phyloP scores from a whole-genome alignment of 305 asterid species.

The Salvia sclarea region DNA sequence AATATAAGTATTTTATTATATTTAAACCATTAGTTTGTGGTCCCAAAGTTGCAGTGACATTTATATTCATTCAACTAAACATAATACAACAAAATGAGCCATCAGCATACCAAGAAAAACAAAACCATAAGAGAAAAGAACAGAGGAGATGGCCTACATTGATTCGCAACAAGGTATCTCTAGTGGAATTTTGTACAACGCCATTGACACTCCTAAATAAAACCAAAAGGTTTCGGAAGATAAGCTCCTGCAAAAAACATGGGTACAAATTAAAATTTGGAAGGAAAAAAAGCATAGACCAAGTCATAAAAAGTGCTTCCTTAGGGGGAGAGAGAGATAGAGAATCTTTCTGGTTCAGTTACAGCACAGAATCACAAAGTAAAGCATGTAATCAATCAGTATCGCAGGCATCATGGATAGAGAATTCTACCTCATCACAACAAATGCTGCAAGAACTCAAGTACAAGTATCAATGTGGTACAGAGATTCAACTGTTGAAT shows the following conservation, averaged over 20 bases:
- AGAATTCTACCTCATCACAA: slow-evolving; percentile 14
- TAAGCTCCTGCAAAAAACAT: slow-evolving; percentile 55
- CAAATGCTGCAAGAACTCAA: slow-evolving; percentile 8
- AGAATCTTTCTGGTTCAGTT: neutral
- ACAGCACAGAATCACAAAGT: slow-evolving; percentile 8
- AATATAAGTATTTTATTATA: neutral
- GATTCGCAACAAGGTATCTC: slow-evolving; percentile 69
- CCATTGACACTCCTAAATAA: slow-evolving; percentile 63
- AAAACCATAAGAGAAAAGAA: neutral
- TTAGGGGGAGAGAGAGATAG: neutral
- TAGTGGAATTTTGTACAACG: slow-evolving; percentile 62
- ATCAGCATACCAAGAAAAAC: slow-evolving; percentile 12
- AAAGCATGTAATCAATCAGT: neutral
- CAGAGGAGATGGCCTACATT: slow-evolving; percentile 54
- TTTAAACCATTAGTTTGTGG: neutral
- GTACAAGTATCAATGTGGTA: neutral
- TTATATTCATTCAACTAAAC: slow-evolving; percentile 12
- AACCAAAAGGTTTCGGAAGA: slow-evolving; percentile 63
- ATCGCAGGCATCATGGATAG: slow-evolving; percentile 12
- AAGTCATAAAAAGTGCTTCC: neutral
- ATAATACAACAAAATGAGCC: slow-evolving; percentile 3
- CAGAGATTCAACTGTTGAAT: neutral
- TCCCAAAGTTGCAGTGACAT: slow-evolving; percentile 1
- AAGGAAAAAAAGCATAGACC: neutral
- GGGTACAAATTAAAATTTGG: slow-evolving; percentile 27